phyloP scores from a whole-genome alignment of 108 stramenopile species.

The Nannochloropsis gaditana region DNA sequence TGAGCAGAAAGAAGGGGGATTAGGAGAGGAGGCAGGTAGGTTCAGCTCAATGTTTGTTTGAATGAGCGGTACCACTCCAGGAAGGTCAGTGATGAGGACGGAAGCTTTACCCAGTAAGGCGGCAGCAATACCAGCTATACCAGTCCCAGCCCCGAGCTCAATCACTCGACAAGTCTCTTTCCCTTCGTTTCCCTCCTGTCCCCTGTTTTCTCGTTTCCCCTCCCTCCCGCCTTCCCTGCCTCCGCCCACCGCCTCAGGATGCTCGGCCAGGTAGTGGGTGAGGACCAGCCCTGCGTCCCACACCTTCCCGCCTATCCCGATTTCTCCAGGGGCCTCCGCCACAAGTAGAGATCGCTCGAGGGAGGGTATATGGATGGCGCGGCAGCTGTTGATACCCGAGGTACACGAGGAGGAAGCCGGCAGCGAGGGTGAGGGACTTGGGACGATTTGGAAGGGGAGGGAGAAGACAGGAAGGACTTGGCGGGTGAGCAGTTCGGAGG shows the following conservation, averaged over 20 bases:
- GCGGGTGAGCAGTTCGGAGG: neutral
- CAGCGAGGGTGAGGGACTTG: neutral
- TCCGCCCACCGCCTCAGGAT: neutral
- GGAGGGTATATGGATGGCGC: neutral
- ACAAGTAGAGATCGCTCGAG: neutral
- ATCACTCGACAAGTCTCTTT: conserved; percentile 28
- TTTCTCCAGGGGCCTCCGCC: conserved; percentile 28
- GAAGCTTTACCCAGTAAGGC: conserved; percentile 35
- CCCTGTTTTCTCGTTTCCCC: neutral
- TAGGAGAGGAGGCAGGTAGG: neutral
- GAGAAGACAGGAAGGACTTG: neutral
- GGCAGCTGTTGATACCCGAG: neutral
- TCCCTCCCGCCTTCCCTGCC: neutral
- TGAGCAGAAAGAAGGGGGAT: neutral
- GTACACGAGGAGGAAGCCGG: neutral
- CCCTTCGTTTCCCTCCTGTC: neutral
- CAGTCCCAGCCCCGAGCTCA: conserved; percentile 54
- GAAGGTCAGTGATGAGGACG: conserved; percentile 48
- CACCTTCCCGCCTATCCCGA: conserved; percentile 34
- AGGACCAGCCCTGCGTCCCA: conserved; percentile 38
- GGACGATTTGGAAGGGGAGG: neutral
- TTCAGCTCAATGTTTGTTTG: conserved; percentile 36
- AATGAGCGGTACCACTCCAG: conserved; percentile 44
- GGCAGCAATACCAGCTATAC: conserved; percentile 45
- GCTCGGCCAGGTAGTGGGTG: conserved; percentile 25